Percentiles rank a stretch among this genome's conserved stretches.
These are phyloP conservation scores for Suhomyces xylopsoci DNA, from an alignment of 805 yeast species.

Conservation along the genomic window DNA sequence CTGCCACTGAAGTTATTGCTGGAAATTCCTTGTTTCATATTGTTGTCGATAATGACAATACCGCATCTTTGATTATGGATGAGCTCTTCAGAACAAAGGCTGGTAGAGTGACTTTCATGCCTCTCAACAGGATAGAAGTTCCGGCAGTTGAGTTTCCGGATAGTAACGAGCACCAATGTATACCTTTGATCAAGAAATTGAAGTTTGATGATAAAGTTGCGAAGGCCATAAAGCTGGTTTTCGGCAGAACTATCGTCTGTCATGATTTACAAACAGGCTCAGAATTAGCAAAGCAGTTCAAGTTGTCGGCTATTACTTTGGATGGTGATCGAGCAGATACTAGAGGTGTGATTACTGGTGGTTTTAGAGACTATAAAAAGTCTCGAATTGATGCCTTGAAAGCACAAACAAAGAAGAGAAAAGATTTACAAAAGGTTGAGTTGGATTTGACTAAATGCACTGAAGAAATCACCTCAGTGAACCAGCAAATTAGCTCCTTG, in stretches of 20 bases:
- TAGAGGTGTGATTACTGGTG: slow-evolving; percentile 85
- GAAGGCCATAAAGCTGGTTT: slow-evolving; percentile 73
- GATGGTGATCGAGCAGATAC: slow-evolving; percentile 90
- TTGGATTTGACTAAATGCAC: slow-evolving; percentile 38
- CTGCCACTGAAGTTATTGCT: slow-evolving; percentile 86
- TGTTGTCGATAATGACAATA: slow-evolving; percentile 83
- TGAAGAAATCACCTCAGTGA: slow-evolving; percentile 40
- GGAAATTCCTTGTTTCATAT: slow-evolving; percentile 84
- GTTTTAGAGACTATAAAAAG: slow-evolving; percentile 65
- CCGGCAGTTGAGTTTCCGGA: slow-evolving; percentile 56
- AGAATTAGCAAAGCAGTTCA: slow-evolving; percentile 57
- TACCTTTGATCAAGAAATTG: slow-evolving; percentile 76
- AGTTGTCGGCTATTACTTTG: slow-evolving; percentile 75
- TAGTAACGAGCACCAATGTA: slow-evolving; percentile 51
- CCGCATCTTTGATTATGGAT: slow-evolving; percentile 77
- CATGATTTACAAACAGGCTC: slow-evolving; percentile 65
- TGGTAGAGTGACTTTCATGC: slow-evolving; percentile 90
- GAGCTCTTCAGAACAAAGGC: slow-evolving; percentile 65
- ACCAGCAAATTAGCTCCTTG: slow-evolving; percentile 48
- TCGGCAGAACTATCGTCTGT: slow-evolving; percentile 78
- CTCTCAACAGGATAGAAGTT: slow-evolving; percentile 62
- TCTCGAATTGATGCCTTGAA: slow-evolving; percentile 73
- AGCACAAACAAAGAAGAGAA: slow-evolving; percentile 49
- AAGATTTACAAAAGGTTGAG: slow-evolving; percentile 42
- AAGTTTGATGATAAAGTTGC: slow-evolving; percentile 54